Evolutionary conservation across 2,329 filamentous ascomycete genomes (phyloP).

Genomic region (Laburnicola sp.): DNA sequence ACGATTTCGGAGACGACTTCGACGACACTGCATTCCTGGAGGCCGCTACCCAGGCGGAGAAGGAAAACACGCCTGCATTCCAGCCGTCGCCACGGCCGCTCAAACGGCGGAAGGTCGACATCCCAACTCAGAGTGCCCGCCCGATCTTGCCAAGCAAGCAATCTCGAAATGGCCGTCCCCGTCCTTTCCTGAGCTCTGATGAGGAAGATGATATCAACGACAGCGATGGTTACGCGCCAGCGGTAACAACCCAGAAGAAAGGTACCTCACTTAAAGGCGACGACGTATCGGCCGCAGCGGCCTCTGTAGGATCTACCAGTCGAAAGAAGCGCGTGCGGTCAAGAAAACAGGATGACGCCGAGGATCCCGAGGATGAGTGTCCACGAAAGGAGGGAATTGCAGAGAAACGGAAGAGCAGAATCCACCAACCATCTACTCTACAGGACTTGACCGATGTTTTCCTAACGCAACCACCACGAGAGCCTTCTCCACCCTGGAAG

Average conservation of each 20-base stretch:
- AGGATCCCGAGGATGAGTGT: constrained; percentile 17
- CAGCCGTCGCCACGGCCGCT: constrained; percentile 38
- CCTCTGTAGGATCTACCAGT: constrained; percentile 12
- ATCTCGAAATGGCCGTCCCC: constrained; percentile 17
- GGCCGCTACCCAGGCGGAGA: constrained; percentile 58
- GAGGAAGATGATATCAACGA: constrained; percentile 27
- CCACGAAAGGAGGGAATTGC: constrained; percentile 28
- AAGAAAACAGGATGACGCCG: constrained; percentile 14
- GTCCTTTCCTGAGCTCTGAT: constrained; percentile 29
- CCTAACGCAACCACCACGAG: constrained; percentile 50
- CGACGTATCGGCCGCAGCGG: constrained; percentile 9
- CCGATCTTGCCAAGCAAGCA: constrained; percentile 28
- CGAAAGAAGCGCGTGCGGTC: constrained; percentile 20
- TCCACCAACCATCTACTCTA: constrained; percentile 48
- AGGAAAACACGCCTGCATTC: constrained; percentile 36
- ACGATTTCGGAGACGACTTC: constrained; percentile 66
- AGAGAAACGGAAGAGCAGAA: constrained; percentile 47
- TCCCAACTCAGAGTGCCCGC: constrained; percentile 26
- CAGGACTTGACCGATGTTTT: constrained; percentile 48
- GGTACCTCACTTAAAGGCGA: constrained; percentile 15
- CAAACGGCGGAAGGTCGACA: constrained; percentile 42
- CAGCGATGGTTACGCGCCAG: constrained; percentile 15
- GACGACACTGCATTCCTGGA: constrained; percentile 68
- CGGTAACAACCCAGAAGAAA: constrained; percentile 7
- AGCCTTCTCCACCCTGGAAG: constrained; percentile 48